Conservation (phyloP, 2,329 filamentous ascomycete species). For the Cercospora nicotianae region DNA sequence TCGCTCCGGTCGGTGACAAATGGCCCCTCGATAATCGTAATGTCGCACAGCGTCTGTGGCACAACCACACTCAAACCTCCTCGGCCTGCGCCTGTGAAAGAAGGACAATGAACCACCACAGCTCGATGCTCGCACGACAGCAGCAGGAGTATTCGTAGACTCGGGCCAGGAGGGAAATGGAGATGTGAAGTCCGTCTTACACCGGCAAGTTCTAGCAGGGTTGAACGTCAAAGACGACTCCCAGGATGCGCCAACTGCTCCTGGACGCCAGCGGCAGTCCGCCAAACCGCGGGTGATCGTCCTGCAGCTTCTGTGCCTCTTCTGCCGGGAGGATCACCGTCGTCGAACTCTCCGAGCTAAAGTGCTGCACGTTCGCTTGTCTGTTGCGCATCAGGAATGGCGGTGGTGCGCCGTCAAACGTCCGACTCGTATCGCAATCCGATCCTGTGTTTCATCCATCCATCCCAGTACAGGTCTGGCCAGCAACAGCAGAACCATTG, state of each 20-base stretch:
- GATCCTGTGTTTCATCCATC: not conserved
- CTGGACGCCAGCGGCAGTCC: not conserved
- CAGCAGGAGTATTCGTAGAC: not conserved
- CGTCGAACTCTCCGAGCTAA: constrained; percentile 7
- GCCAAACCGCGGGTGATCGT: not conserved
- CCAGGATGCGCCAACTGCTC: not conserved
- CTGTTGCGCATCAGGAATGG: not conserved
- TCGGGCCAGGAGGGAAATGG: not conserved
- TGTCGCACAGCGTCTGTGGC: constrained; percentile 10
- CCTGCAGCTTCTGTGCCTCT: constrained; percentile 1
- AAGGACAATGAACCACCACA: not conserved
- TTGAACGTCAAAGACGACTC: not conserved
- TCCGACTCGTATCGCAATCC: not conserved
- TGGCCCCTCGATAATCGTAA: not conserved
- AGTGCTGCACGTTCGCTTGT: not conserved
- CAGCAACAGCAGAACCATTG: not conserved
- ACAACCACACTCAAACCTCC: constrained; percentile 13
- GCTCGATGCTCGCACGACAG: not conserved
- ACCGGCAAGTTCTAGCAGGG: not conserved
- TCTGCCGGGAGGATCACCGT: constrained; percentile 2
- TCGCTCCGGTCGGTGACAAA: not conserved
- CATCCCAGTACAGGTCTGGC: not conserved
- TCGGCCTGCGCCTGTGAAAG: constrained; percentile 7
- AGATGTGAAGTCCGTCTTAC: not conserved
- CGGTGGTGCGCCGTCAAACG: not conserved